Percentiles rank a stretch among this genome's conserved stretches.
These are phyloP conservation scores for Pseudocercospora cruenta DNA, from an alignment of 2,329 filamentous ascomycete genomes.

Conservation along the genomic window DNA sequence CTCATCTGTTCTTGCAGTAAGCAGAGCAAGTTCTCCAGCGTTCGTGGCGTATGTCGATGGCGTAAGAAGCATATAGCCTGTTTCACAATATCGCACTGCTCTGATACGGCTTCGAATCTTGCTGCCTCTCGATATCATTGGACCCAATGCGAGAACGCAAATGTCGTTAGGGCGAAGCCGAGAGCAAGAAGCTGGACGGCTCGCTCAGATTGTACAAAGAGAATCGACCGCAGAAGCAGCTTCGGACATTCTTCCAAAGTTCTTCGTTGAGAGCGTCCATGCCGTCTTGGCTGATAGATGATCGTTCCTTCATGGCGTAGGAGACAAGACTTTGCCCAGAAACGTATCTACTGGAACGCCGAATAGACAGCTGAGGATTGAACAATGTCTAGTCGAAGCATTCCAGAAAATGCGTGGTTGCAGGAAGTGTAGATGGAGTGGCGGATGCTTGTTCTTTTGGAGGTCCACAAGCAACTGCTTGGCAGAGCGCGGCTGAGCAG, in stretches of 20 bases:
- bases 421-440: background rate
- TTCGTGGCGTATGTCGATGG: background rate
- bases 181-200: conserved; percentile 3
- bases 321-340: conserved; percentile 10
- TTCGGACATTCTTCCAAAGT: conserved; percentile 13
- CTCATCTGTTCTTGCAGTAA: background rate
- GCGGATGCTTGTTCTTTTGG: background rate
- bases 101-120: background rate
- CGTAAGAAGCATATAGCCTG: conserved; percentile 1
- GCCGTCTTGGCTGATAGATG: conserved; percentile 14
- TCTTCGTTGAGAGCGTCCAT: conserved; percentile 6
- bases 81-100: conserved; percentile 4
- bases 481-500: background rate
- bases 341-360: background rate
- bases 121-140: conserved; percentile 9
- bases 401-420: background rate
- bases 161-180: conserved; percentile 9
- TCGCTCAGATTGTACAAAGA: background rate
- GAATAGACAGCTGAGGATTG: background rate
- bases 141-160: conserved; percentile 8
- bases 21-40: background rate
- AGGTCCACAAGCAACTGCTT: background rate
- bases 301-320: conserved; percentile 18
- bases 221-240: background rate
- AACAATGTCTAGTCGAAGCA: background rate